Evolutionary conservation across 1,284 basidiomycete genomes (phyloP).

Genomic region (Pseudozyma sp.): DNA sequence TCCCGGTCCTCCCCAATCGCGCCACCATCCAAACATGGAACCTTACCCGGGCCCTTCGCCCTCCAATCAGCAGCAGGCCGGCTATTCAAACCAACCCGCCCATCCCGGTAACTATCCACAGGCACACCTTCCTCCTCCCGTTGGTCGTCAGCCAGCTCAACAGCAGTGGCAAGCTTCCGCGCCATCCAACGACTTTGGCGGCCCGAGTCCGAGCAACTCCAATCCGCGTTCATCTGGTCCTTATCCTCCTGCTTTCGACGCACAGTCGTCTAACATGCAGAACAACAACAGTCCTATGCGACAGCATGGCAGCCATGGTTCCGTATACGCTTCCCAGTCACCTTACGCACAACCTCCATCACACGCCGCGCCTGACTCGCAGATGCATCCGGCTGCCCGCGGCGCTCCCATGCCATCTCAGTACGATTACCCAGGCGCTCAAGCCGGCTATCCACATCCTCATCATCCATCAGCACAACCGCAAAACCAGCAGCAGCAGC

Average conservation of each 20-base stretch:
- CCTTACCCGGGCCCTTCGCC: conserved; percentile 27
- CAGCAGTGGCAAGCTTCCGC: conserved; percentile 21
- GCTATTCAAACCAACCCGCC: conserved; percentile 12
- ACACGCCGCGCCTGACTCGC: conserved; percentile 17
- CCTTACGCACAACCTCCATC: conserved; percentile 20
- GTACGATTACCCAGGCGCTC: conserved; percentile 22
- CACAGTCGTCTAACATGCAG: conserved; percentile 2
- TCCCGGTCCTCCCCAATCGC: conserved; percentile 16
- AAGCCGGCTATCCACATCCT: conserved; percentile 23
- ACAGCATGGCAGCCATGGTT: conserved; percentile 20
- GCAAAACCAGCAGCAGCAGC: conserved; percentile 19
- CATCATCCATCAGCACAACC: conserved; percentile 25
- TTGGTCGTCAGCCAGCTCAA: conserved; percentile 22
- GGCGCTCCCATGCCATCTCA: conserved; percentile 12
- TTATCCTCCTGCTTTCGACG: conserved; percentile 26
- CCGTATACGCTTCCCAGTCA: conserved; percentile 25
- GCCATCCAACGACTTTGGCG: conserved; percentile 28
- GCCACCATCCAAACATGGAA: conserved; percentile 42
- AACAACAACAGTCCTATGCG: conserved; percentile 30
- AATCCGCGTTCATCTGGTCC: conserved; percentile 27
- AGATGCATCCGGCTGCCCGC: conserved; percentile 22
- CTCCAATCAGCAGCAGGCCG: conserved; percentile 12
- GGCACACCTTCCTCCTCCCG: conserved; percentile 30
- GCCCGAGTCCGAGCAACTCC: conserved; percentile 29
- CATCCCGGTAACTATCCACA: conserved; percentile 23